Conservation (phyloP, 225 moss, liverwort and hornwort genomes). For the Rhytidiadelphus loreus region DNA sequence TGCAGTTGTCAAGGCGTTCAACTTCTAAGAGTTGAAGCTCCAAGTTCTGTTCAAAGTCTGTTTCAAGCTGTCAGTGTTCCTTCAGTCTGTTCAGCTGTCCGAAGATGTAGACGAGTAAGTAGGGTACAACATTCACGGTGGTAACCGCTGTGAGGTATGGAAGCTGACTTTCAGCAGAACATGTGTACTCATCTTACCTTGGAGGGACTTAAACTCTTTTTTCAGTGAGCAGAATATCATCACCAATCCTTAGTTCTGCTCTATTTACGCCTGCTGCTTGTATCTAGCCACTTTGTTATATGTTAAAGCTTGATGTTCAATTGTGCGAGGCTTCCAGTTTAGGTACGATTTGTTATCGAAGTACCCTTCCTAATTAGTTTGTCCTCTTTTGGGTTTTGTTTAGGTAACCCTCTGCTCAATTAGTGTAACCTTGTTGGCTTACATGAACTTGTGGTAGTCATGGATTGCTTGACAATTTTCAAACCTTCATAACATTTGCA, state of each 20-base stretch:
- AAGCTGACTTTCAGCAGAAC: conserved; percentile 4
- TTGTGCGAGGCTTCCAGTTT: background rate
- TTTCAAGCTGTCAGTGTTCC: conserved; percentile 9
- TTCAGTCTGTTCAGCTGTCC: background rate
- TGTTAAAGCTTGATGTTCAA: background rate
- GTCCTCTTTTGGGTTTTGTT: background rate
- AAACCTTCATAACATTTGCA: background rate
- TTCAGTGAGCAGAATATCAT: background rate
- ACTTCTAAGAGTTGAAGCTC: conserved; percentile 4
- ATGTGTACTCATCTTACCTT: background rate
- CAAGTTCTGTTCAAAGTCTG: conserved; percentile 7
- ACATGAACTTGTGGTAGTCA: background rate
- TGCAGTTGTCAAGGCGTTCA: conserved; percentile 24
- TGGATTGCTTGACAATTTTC: background rate
- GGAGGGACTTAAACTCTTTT: background rate
- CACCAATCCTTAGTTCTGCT: background rate
- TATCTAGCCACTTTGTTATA: background rate
- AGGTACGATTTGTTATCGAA: background rate
- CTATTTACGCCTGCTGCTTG: background rate
- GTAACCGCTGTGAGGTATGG: conserved; percentile 10
- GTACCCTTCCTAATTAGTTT: background rate
- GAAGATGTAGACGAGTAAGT: conserved; percentile 12
- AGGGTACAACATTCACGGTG: conserved; percentile 14
- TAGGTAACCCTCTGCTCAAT: background rate
- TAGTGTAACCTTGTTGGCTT: background rate